phyloP scores from a whole-genome alignment of 2,329 filamentous ascomycete species.

The Fusarium nygamai region DNA sequence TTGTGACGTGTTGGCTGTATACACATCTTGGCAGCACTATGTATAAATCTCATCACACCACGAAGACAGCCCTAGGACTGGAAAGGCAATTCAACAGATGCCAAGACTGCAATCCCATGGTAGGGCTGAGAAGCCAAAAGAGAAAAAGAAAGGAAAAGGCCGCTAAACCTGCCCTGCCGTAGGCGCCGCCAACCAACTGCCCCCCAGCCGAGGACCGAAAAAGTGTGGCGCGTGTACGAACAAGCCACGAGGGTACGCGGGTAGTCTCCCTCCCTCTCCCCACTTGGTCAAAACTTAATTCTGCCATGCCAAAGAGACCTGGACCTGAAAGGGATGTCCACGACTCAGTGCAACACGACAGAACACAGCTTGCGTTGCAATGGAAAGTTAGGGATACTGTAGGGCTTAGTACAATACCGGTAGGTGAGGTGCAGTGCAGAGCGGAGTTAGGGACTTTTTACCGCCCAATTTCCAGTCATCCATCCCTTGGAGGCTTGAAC shows the following conservation, averaged over 20 bases:
- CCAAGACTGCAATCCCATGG: conserved; percentile 9
- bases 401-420: conserved; percentile 27
- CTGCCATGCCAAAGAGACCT: not conserved
- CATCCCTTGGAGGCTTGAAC: not conserved
- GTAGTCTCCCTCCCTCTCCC: not conserved
- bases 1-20: not conserved
- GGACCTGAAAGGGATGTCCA: not conserved
- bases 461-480: conserved; percentile 4
- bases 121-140: conserved; percentile 20
- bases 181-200: not conserved
- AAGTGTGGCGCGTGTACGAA: conserved; percentile 2
- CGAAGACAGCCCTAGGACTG: conserved; percentile 10
- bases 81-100: conserved; percentile 14
- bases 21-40: not conserved
- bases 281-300: conserved; percentile 20
- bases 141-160: not conserved
- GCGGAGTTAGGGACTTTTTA: not conserved
- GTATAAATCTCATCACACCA: conserved; percentile 8
- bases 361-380: not conserved
- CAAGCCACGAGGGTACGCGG: conserved; percentile 15
- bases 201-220: not conserved
- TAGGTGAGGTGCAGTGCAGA: not conserved
- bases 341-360: conserved; percentile 22
- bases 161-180: not conserved
- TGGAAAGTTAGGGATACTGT: conserved; percentile 11